phyloP scores from a whole-genome alignment of 768 basidiomycete genomes.

The Agrocybe chaxingu region DNA sequence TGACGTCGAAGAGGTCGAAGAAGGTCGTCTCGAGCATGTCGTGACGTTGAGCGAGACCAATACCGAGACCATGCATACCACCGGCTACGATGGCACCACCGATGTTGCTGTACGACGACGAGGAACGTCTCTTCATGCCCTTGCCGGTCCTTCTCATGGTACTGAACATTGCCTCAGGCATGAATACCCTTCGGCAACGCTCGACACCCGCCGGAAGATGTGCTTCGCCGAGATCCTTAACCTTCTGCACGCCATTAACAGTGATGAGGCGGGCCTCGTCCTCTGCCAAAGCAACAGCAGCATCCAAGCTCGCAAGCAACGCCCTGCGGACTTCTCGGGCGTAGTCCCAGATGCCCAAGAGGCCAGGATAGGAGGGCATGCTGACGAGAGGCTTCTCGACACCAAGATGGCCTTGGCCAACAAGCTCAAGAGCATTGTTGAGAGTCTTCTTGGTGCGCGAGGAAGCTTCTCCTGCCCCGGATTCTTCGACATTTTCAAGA shows the following conservation, averaged over 20 bases:
- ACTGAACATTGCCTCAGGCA: conserved; percentile 98
- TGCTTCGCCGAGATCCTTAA: conserved; percentile 67
- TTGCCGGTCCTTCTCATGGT: conserved; percentile 42
- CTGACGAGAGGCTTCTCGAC: conserved; percentile 40
- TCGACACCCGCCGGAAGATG: conserved; percentile 83
- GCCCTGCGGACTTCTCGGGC: conserved; percentile 73
- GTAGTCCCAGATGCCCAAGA: conserved; percentile 84
- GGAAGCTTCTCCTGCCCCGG: conserved; percentile 51
- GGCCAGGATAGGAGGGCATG: conserved; percentile 81
- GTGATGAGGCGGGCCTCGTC: conserved; percentile 77
- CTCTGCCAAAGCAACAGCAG: conserved; percentile 76
- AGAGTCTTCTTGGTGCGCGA: conserved; percentile 38
- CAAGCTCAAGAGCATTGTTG: conserved; percentile 6
- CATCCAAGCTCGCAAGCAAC: conserved; percentile 79
- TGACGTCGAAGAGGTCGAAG: conserved; percentile 83
- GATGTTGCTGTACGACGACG: conserved; percentile 26
- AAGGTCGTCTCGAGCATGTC: conserved; percentile 80
- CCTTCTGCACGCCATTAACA: conserved; percentile 57
- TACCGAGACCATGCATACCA: conserved; percentile 75
- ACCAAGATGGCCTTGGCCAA: conserved; percentile 62
- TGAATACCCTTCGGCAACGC: conserved; percentile 79
- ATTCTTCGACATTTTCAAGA: conserved; percentile 79
- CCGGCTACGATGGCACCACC: conserved; percentile 68
- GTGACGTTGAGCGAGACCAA: conserved; percentile 72
- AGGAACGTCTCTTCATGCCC: conserved; percentile 36